phyloP scores from a whole-genome alignment of 2,329 filamentous ascomycete species.

The Cladophialophora psammophila region DNA sequence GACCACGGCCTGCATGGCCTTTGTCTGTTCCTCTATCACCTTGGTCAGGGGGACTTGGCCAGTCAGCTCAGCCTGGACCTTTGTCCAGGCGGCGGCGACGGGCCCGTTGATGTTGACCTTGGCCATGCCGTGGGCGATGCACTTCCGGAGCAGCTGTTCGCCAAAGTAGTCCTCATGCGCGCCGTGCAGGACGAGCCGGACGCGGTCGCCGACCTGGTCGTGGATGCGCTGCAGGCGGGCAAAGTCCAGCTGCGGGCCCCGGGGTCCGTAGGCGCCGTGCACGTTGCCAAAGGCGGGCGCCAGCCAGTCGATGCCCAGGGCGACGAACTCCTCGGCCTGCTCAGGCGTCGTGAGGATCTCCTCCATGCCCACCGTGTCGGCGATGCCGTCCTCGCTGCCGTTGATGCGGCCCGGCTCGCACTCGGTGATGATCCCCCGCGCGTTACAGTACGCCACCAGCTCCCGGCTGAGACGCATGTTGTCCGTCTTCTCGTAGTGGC shows the following conservation, averaged over 20 bases:
- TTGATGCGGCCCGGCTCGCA: conserved; percentile 76
- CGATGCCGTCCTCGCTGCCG: conserved; percentile 76
- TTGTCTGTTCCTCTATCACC: conserved; percentile 62
- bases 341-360: conserved; percentile 71
- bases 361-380: conserved; percentile 70
- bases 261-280: conserved; percentile 72
- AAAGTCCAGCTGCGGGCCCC: conserved; percentile 38
- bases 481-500: conserved; percentile 73
- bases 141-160: conserved; percentile 61
- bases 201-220: conserved; percentile 57
- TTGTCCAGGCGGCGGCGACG: conserved; percentile 49
- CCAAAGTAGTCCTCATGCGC: conserved; percentile 66
- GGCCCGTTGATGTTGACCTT: conserved; percentile 57
- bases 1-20: conserved; percentile 62
- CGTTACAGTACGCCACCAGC: conserved; percentile 69
- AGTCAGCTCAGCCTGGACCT: conserved; percentile 59
- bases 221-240: conserved; percentile 60
- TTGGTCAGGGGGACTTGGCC: conserved; percentile 61
- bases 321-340: conserved; percentile 73
- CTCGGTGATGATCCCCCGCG: conserved; percentile 71
- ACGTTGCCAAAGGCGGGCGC: conserved; percentile 80
- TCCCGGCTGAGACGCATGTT: conserved; percentile 70
- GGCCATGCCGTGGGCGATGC: conserved; percentile 62
- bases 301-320: conserved; percentile 75
- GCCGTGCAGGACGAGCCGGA: conserved; percentile 64